Evolutionary conservation across 2,329 filamentous ascomycete species (phyloP).

Genomic region (Lachnum nothofagi): DNA sequence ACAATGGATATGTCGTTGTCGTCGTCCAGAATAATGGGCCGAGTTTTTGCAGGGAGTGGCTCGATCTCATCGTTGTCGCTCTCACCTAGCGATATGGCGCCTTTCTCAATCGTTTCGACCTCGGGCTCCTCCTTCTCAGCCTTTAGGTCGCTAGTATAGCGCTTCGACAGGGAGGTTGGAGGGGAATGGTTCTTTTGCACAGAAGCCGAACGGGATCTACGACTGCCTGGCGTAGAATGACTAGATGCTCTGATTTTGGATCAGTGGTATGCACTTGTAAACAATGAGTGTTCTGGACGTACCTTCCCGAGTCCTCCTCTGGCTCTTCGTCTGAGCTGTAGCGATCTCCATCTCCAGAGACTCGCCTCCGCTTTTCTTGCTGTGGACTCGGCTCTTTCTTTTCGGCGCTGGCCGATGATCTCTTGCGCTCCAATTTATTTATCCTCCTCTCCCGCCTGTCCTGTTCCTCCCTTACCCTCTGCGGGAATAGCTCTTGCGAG

Average conservation of each 20-base stretch:
- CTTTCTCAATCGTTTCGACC: constrained; percentile 9
- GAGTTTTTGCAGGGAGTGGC: neutral
- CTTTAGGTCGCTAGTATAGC: constrained; percentile 18
- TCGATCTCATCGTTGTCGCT: constrained; percentile 17
- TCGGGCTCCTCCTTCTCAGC: constrained; percentile 3
- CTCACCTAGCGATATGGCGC: constrained; percentile 25
- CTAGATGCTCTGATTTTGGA: constrained; percentile 18
- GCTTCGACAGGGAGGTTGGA: constrained; percentile 16
- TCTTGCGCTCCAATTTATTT: constrained; percentile 25
- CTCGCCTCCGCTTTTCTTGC: constrained; percentile 25
- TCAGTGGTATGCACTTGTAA: neutral
- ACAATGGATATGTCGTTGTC: constrained; percentile 14
- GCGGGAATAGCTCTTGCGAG: constrained; percentile 41
- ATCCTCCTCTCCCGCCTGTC: constrained; percentile 33
- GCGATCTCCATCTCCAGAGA: constrained; percentile 11
- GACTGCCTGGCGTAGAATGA: constrained; percentile 18
- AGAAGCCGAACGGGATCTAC: constrained; percentile 12
- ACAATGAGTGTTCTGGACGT: neutral
- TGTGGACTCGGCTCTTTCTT: constrained; percentile 17
- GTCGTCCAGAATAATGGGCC: constrained; percentile 14
- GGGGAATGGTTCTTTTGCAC: constrained; percentile 7
- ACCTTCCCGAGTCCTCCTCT: constrained; percentile 6
- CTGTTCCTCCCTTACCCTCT: constrained; percentile 39
- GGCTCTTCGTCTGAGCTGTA: constrained; percentile 12
- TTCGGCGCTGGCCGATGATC: constrained; percentile 24